phyloP scores from a whole-genome alignment of 257 asterid genomes.

The Eustoma russellianum region DNA sequence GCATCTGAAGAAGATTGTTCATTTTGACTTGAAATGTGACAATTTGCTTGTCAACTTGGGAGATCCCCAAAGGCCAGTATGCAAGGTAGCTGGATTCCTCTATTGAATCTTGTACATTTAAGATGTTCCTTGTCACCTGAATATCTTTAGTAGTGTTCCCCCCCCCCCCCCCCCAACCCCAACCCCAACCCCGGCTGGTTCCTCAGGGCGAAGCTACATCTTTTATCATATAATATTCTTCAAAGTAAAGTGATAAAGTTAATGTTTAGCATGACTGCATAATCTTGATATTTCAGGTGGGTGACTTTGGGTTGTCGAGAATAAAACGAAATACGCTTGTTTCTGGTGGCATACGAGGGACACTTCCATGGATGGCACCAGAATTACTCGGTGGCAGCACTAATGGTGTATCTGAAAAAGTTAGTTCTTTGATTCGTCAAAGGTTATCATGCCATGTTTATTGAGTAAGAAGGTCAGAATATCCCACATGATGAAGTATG shows the following conservation, averaged over 20 bases:
- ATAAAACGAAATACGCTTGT: conserved; percentile 73
- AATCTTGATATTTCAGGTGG: conserved; percentile 42
- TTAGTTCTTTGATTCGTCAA: conserved; percentile 14
- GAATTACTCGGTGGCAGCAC: conserved; percentile 69
- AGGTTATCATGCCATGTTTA: not conserved
- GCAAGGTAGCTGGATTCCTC: conserved; percentile 46
- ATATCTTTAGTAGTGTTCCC: too few relatives aligned
- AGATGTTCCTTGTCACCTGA: too few relatives aligned
- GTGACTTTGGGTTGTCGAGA: conserved; percentile 83
- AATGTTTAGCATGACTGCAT: not conserved
- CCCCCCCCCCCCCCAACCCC: too few relatives aligned
- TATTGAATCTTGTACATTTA: not conserved
- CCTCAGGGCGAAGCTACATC: too few relatives aligned
- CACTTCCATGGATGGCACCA: conserved; percentile 99
- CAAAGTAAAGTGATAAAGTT: not conserved
- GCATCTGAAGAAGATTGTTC: conserved; percentile 71
- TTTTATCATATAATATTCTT: too few relatives aligned
- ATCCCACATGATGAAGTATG: not conserved
- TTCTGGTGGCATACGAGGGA: conserved; percentile 87
- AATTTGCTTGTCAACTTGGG: conserved; percentile 86
- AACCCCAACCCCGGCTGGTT: too few relatives aligned
- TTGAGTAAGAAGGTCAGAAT: not conserved
- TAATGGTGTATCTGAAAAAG: conserved; percentile 71
- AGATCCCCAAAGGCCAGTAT: conserved; percentile 75
- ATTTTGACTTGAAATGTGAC: conserved; percentile 85